These are phyloP conservation scores for Spongispora temasekensis DNA, from an alignment of 1,284 basidiomycete genomes.

Conservation along the genomic window DNA sequence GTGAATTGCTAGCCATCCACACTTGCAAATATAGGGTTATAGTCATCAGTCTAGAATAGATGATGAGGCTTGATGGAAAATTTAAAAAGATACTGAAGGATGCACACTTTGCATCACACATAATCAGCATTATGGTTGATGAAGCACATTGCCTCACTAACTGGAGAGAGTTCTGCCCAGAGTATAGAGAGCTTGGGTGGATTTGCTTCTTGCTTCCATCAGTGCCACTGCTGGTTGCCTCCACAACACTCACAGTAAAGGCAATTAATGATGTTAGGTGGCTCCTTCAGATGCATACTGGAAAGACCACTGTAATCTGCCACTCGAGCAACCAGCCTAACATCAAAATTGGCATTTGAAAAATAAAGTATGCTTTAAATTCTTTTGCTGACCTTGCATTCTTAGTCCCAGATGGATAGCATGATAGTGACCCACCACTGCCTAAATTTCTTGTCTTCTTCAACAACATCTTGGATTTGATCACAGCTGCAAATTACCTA, in stretches of 20 bases:
- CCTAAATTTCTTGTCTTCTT: no score
- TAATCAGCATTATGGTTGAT: slow-evolving; percentile 13
- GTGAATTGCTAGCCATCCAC: neutral
- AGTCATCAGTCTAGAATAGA: slow-evolving; percentile 9
- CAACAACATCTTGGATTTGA: no score
- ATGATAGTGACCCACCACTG: no score
- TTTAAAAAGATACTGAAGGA: slow-evolving; percentile 4
- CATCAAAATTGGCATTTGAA: slow-evolving; percentile 29
- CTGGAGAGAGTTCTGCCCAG: slow-evolving; percentile 9
- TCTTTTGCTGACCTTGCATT: no score
- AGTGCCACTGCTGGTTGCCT: neutral
- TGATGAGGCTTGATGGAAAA: slow-evolving; percentile 8
- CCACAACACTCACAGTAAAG: neutral
- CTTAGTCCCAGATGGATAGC: no score
- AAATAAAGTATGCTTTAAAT: no score
- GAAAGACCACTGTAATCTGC: neutral
- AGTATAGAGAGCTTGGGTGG: slow-evolving; percentile 11
- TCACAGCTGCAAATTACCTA: no score
- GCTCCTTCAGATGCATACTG: neutral
- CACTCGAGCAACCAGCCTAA: slow-evolving; percentile 33
- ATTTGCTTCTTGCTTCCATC: neutral
- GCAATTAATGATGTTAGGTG: neutral
- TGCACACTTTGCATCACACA: neutral
- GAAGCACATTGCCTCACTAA: slow-evolving; percentile 9
- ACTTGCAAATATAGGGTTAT: slow-evolving; percentile 1